phyloP scores from a whole-genome alignment of 192 early-diverging fungal species.

The Phycomyces nitens region DNA sequence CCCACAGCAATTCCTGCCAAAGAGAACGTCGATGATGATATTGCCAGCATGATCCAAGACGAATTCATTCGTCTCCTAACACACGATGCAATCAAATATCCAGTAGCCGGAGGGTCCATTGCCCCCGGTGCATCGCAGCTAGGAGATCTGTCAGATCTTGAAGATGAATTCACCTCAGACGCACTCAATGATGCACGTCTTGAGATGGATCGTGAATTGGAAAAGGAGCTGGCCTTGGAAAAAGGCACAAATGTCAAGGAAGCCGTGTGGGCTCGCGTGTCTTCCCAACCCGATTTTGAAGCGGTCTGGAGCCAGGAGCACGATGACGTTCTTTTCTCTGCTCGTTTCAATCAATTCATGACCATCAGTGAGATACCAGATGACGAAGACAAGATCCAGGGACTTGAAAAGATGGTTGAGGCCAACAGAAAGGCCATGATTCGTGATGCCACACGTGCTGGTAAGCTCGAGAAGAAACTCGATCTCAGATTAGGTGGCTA shows the following conservation, averaged over 20 bases:
- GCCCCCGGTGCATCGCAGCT: conserved; percentile 35
- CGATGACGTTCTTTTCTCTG: conserved; percentile 34
- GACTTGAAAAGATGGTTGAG: conserved; percentile 36
- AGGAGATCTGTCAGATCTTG: conserved; percentile 41
- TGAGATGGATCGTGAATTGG: conserved; percentile 50
- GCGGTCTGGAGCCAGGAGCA: conserved; percentile 26
- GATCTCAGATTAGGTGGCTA: conserved; percentile 81
- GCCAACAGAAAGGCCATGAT: conserved; percentile 67
- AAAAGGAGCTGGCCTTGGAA: conserved; percentile 13
- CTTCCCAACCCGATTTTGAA: conserved; percentile 36
- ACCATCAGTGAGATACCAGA: conserved; percentile 26
- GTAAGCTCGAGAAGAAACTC: conserved; percentile 86
- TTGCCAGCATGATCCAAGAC: conserved; percentile 57
- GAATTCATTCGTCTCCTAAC: conserved; percentile 72
- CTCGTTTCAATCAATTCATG: conserved; percentile 31
- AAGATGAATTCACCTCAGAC: conserved; percentile 59
- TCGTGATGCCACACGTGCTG: conserved; percentile 66
- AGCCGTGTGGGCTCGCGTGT: conserved; percentile 30
- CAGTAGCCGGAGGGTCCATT: conserved; percentile 59
- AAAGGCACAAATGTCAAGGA: conserved; percentile 35
- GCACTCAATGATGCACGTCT: conserved; percentile 53
- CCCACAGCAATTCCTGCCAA: conserved; percentile 42
- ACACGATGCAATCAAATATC: conserved; percentile 70
- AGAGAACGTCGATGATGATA: conserved; percentile 31
- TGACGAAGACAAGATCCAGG: conserved; percentile 30